These are phyloP conservation scores for Lolium perenne DNA, from an alignment of 176 grass and related monocot genomes.

Conservation along the genomic window DNA sequence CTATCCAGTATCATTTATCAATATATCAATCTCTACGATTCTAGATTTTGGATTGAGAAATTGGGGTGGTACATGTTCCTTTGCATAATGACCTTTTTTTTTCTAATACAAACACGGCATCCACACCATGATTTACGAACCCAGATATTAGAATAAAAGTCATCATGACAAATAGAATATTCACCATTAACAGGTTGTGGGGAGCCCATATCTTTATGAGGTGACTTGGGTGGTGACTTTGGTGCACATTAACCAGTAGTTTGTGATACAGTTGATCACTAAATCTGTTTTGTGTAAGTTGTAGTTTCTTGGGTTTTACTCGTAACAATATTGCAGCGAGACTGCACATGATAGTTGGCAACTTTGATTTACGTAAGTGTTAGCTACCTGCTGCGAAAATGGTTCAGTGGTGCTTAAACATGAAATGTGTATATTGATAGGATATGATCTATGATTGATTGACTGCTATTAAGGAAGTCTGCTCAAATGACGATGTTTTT, in stretches of 20 bases:
- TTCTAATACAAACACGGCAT: not conserved
- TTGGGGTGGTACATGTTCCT: not conserved
- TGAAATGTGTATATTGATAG: not conserved
- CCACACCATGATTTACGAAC: not conserved
- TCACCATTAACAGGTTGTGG: not conserved
- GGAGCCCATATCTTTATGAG: not conserved
- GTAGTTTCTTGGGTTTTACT: not conserved
- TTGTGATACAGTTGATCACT: not conserved
- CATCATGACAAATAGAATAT: not conserved
- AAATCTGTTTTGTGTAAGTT: not conserved
- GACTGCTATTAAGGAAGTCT: not conserved
- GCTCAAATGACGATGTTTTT: slow-evolving; percentile 37
- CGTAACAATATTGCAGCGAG: not conserved
- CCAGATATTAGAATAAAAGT: not conserved
- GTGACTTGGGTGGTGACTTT: not conserved
- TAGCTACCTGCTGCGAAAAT: slow-evolving; percentile 24
- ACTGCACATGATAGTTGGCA: not conserved
- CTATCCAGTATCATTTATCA: not conserved
- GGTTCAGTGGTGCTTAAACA: not conserved
- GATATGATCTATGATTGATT: not conserved
- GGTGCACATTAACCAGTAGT: not conserved
- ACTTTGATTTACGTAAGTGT: not conserved
- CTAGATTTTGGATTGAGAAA: not conserved
- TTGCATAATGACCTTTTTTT: not conserved
- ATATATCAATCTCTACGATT: not conserved